phyloP scores from a whole-genome alignment of 1,284 basidiomycete species.

The Bondarzewia mesenterica region DNA sequence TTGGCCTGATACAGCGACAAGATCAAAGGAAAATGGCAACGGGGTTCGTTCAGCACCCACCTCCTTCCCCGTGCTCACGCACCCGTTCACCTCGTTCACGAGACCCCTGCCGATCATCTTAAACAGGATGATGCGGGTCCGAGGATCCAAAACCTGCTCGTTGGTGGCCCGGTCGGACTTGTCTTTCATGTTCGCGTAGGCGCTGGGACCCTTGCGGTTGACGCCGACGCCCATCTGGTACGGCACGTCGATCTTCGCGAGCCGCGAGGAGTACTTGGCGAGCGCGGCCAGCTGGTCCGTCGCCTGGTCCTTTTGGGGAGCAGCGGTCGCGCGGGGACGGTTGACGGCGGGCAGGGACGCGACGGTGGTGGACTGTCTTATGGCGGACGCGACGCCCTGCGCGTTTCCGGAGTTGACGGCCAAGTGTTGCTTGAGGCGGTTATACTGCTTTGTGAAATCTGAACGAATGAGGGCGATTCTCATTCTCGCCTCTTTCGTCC shows the following conservation, averaged over 20 bases:
- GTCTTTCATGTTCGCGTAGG: slow-evolving; percentile 83
- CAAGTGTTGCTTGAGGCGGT: slow-evolving; percentile 81
- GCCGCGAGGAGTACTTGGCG: slow-evolving; percentile 60
- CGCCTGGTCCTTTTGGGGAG: slow-evolving; percentile 40
- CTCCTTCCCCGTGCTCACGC: slow-evolving; percentile 94
- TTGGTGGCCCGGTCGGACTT: slow-evolving; percentile 91
- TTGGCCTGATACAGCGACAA: slow-evolving; percentile 64
- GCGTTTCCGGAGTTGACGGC: slow-evolving; percentile 65
- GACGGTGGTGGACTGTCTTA: slow-evolving; percentile 39
- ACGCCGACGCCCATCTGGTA: slow-evolving; percentile 75
- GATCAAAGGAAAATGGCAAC: not conserved
- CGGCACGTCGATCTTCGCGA: slow-evolving; percentile 65
- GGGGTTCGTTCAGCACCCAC: slow-evolving; percentile 30
- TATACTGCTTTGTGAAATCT: slow-evolving; percentile 98
- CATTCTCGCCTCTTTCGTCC: too few relatives aligned
- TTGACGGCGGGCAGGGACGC: slow-evolving; percentile 69
- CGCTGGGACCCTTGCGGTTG: slow-evolving; percentile 84
- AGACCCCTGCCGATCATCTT: slow-evolving; percentile 89
- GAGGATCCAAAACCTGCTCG: slow-evolving; percentile 89
- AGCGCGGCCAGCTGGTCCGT: slow-evolving; percentile 62
- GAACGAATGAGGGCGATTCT: too few relatives aligned
- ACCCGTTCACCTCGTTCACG: slow-evolving; percentile 85
- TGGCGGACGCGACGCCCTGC: slow-evolving; percentile 43
- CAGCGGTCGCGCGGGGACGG: slow-evolving; percentile 36
- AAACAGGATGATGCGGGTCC: slow-evolving; percentile 85